Evolutionary conservation across 1,139 yeast genomes (phyloP).

Genomic region (Suhomyces anneliseae): DNA sequence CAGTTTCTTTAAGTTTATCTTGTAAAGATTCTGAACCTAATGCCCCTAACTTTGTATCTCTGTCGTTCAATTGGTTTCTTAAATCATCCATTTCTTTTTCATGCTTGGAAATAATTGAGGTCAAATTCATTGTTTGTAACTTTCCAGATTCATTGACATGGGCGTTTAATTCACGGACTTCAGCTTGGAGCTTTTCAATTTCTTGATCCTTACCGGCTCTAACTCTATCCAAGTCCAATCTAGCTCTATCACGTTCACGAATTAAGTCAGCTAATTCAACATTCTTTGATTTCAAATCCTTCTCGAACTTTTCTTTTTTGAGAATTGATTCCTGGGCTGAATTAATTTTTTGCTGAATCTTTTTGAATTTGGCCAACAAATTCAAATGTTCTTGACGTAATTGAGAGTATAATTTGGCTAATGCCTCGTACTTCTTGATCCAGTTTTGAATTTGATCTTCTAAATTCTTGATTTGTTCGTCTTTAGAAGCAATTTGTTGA

Average conservation of each 20-base stretch:
- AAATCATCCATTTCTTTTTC: constrained; percentile 52
- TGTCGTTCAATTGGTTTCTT: constrained; percentile 34
- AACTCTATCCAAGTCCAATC: constrained; percentile 75
- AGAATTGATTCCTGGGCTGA: constrained; percentile 92
- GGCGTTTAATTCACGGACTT: constrained; percentile 61
- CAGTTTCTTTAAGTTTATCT: constrained; percentile 60
- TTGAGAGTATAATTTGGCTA: constrained; percentile 88
- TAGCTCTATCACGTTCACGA: constrained; percentile 86
- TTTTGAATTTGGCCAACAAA: constrained; percentile 74
- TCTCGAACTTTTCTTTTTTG: constrained; percentile 79
- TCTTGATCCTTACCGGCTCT: constrained; percentile 68
- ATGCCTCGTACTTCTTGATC: constrained; percentile 85
- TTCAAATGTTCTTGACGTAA: constrained; percentile 89
- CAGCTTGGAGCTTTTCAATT: constrained; percentile 65
- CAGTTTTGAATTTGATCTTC: constrained; percentile 79
- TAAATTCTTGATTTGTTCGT: constrained; percentile 65
- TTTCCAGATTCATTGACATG: constrained; percentile 65
- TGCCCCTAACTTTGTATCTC: constrained; percentile 14
- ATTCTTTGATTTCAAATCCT: constrained; percentile 82
- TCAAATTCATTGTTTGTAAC: constrained; percentile 64
- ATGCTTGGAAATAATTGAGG: constrained; percentile 63
- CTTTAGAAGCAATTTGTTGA: constrained; percentile 75
- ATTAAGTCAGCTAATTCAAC: constrained; percentile 86
- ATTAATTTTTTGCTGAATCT: constrained; percentile 83
- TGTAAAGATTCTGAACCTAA: constrained; percentile 32